A percentile compares a stretch with the other conserved stretches of the same genome.
Evolutionary conservation across 2,329 filamentous ascomycete genomes (phyloP).

Genomic region (Pseudopithomyces chartarum): DNA sequence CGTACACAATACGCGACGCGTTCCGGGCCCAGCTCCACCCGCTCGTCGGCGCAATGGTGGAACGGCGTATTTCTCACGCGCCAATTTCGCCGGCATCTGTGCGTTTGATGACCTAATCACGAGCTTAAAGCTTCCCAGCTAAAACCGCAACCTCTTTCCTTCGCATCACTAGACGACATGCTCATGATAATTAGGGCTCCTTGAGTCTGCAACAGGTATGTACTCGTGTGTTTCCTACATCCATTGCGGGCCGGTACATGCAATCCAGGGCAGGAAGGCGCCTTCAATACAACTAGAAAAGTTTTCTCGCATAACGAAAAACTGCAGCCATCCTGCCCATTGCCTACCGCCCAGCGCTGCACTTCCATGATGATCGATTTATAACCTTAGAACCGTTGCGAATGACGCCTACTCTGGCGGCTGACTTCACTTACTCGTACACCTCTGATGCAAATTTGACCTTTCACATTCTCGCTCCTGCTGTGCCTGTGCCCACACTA

Average conservation of each 20-base stretch:
- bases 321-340: not conserved
- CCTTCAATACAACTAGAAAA: not conserved
- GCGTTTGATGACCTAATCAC: conserved; percentile 5
- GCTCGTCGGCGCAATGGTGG: too few species aligned
- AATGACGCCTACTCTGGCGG: conserved; percentile 61
- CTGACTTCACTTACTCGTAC: conserved; percentile 54
- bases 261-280: not conserved
- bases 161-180: not conserved
- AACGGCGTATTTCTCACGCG: too few species aligned
- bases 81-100: not conserved
- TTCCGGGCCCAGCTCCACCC: too few species aligned
- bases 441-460: conserved; percentile 36
- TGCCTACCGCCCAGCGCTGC: not conserved
- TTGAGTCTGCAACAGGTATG: conserved; percentile 5
- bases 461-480: not conserved
- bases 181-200: not conserved
- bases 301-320: conserved; percentile 1
- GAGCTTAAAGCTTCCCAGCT: not conserved
- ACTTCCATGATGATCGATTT: conserved; percentile 37
- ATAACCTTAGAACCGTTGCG: conserved; percentile 67
- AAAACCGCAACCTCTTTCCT: not conserved
- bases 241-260: not conserved
- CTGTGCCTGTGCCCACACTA: conserved; percentile 39
- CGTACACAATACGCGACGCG: too few species aligned
- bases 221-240: not conserved